Base-by-base conservation (phyloP, 768 basidiomycete genomes). In the Dentipellis fragilis region DNA sequence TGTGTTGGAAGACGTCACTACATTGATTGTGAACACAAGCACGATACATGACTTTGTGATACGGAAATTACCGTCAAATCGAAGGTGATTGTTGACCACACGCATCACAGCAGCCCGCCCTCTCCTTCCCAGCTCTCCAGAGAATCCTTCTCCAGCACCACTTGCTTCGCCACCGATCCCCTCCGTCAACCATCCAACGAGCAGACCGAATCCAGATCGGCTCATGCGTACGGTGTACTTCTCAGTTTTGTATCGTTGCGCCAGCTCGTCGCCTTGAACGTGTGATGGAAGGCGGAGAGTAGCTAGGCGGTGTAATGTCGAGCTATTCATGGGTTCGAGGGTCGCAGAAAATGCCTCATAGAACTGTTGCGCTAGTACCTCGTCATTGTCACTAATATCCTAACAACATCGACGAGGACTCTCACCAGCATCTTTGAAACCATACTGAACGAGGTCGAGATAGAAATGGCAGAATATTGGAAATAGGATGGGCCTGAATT, bases 401-500 rank as follows among this genome's bases (percentile, higher is more conserved):
- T 51, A 55, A 58, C 17, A 45, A 23, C n/a, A 22, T 38, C 10
- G 54, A 23, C n/a, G 10, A 21, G 8, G 22, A 50, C 50, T 71
- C 84, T 59, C 66, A 87, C 94, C 94, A 60, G 93, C 88, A 66
- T 91, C 88, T 65, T 88, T 85, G 69, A 89, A 92, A 10, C 91
- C 93, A 51, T 85, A 83, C 63, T 93, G 86, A 49, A 98, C 84
- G 50, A 99, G 79, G 68, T 97, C 95, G 34, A 99, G 76, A 68
- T 95, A 97, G 67, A 97, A 97, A 70, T 99, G 93, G 51, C 89
- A 92, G 67, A 97, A 98, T 59, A 99, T 89, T 2, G 96, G 96
- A 66, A 93, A 96, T 14, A 96, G 72, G 37, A 99, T 87, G 47
- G 91, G 93, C 47, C 89, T 79, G 63, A 99, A 88, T 69, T 99